These are phyloP conservation scores for Phylloporus sp. DNA, from an alignment of 768 basidiomycete species.

Conservation along the genomic window DNA sequence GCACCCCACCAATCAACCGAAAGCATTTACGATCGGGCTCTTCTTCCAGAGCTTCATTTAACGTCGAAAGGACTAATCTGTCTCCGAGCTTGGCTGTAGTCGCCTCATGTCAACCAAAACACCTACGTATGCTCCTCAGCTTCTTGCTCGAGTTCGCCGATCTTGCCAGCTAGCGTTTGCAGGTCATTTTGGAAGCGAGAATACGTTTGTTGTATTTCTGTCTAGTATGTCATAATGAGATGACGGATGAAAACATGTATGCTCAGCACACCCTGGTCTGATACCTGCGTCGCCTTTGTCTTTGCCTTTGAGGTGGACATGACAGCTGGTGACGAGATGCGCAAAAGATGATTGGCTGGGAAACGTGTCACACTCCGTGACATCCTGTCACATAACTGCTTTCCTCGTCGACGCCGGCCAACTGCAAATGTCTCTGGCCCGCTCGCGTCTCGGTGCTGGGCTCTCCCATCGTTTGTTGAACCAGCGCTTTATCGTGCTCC, in stretches of 20 bases:
- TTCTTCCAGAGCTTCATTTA: slow-evolving; percentile 75
- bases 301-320: slow-evolving; percentile 55
- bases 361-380: slow-evolving; percentile 26
- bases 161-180: slow-evolving; percentile 88
- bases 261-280: slow-evolving; percentile 63
- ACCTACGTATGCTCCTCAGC: slow-evolving; percentile 91
- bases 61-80: slow-evolving; percentile 84
- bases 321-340: slow-evolving; percentile 9
- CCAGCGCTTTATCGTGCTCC: slow-evolving; percentile 26
- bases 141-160: slow-evolving; percentile 93
- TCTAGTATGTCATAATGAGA: slow-evolving; percentile 44
- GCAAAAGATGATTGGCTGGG: slow-evolving; percentile 25
- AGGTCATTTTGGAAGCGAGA: slow-evolving; percentile 82
- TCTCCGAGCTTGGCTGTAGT: background rate
- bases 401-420: slow-evolving; percentile 12
- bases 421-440: slow-evolving; percentile 53
- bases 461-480: slow-evolving; percentile 44
- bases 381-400: slow-evolving; percentile 25
- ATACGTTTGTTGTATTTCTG: slow-evolving; percentile 84
- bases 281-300: slow-evolving; percentile 51
- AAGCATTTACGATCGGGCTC: slow-evolving; percentile 95
- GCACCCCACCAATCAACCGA: slow-evolving; percentile 89
- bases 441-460: slow-evolving; percentile 48
- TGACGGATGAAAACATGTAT: slow-evolving; percentile 6
- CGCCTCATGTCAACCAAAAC: slow-evolving; percentile 1